Evolutionary conservation across 805 yeast genomes (phyloP), one percentile per base, ranked within the genome.

Genomic region (Cyberlindnera veronae): DNA sequence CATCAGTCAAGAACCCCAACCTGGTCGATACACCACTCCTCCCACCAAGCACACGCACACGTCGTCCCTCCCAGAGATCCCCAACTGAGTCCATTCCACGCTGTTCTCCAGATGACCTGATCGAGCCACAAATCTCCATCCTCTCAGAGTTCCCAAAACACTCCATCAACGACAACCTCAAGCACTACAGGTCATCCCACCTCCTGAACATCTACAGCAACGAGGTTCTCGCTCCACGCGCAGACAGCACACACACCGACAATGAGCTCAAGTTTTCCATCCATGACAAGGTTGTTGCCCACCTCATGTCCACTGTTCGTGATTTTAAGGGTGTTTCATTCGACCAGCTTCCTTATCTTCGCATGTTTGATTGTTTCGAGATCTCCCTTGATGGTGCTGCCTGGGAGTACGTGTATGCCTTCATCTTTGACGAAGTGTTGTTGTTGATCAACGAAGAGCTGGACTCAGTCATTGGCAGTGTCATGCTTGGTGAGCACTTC

Each of bases 301-400:
- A 30, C 6, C 32, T 53, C n/a, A 13, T 24, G 4, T n/a, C 18
- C 1, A 22, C 30, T 0, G 15, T 53, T 13, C 17, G 22, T 20
- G 48, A 46, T 17, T 11, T 16, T 1, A 47, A 48, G 28, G 50
- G 45, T 5, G 32, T 55, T 10, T 35, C 48, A 12, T 40, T 50
- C 13, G 20, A 32, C 3, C 36, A 40, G 8, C 41, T 63, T 14
- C 64, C 66, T 1, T 46, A 47, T 1, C 46, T 68, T 17, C 44
- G 62, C 3, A 48, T 70, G 38, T 73, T 74, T 53, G 79, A 75
- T 45, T 52, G 48, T 19, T 49, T 71, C 17, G 58, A 62, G 15
- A 65, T 72, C 15, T 69, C 76, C 13, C 59, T 66, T 4, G 70
- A 70, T 49, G 75, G 71, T 2, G 51, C 42, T 2, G 54, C 58